Percentiles rank a stretch among this genome's conserved stretches.
Conservation (phyloP, 352 stramenopile genomes). For the Phytophthora pini region DNA sequence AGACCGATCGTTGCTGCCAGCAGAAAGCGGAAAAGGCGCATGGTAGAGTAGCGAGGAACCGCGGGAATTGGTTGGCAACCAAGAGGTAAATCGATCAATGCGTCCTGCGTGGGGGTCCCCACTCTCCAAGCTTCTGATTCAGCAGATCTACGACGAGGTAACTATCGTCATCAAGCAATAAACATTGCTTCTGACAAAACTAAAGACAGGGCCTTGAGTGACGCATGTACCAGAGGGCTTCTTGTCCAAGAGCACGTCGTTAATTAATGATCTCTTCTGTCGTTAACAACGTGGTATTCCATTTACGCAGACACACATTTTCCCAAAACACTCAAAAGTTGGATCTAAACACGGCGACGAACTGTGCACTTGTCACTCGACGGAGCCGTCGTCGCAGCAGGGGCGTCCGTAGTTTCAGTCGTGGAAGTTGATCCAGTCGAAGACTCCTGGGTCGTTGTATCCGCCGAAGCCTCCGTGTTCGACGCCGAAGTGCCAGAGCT, state of each 20-base stretch:
- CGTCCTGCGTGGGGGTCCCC: background rate
- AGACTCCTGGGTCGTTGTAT: constrained; percentile 6
- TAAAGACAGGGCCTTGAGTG: too few relatives aligned
- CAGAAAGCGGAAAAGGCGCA: background rate
- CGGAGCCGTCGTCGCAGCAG: constrained; percentile 17
- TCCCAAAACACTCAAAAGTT: constrained; percentile 17
- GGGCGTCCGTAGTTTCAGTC: constrained; percentile 17
- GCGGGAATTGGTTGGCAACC: background rate
- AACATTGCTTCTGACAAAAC: background rate
- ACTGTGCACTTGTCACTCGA: constrained; percentile 37
- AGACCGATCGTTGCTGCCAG: background rate
- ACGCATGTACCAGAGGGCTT: too few relatives aligned
- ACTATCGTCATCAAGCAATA: background rate
- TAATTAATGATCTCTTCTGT: background rate
- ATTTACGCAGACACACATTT: constrained; percentile 25
- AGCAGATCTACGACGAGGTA: background rate
- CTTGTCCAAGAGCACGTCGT: too few relatives aligned
- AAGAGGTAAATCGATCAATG: background rate
- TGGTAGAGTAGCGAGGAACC: background rate
- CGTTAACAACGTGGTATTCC: constrained; percentile 20
- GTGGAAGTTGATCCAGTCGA: constrained; percentile 13
- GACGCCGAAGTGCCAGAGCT: constrained; percentile 10
- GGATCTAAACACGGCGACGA: constrained; percentile 25
- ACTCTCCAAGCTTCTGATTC: background rate
- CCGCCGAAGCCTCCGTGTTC: constrained; percentile 4